Evolutionary conservation across 73 alveolate species (phyloP).

Genomic region (Blepharisma stoltei): DNA sequence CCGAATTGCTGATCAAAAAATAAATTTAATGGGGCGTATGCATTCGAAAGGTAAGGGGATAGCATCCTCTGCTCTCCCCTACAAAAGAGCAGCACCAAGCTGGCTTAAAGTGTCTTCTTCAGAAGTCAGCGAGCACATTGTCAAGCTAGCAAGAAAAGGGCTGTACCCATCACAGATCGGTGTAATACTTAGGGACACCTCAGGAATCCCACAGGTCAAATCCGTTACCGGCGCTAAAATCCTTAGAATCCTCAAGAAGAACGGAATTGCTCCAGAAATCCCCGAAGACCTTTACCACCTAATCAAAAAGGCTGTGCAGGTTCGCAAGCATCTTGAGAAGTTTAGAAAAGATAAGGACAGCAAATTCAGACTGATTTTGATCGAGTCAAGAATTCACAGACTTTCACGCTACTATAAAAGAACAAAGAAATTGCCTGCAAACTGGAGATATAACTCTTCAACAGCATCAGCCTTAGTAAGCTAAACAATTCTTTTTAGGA

Average conservation of each 20-base stretch:
- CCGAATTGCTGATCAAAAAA: too few relatives aligned
- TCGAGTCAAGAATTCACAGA: slow-evolving; percentile 97
- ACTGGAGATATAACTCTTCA: slow-evolving; percentile 76
- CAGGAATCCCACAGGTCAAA: slow-evolving; percentile 87
- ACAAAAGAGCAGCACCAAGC: slow-evolving; percentile 82
- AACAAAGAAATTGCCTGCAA: slow-evolving; percentile 89
- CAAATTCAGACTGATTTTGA: slow-evolving; percentile 93
- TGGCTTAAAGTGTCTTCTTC: slow-evolving; percentile 77
- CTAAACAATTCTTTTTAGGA: too few relatives aligned
- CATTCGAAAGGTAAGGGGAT: slow-evolving; percentile 86
- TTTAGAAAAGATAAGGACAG: slow-evolving; percentile 91
- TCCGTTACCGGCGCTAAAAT: slow-evolving; percentile 81
- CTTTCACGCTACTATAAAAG: slow-evolving; percentile 95
- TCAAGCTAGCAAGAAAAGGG: slow-evolving; percentile 90
- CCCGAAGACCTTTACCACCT: slow-evolving; percentile 98
- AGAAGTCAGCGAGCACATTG: slow-evolving; percentile 77
- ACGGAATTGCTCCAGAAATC: slow-evolving; percentile 91
- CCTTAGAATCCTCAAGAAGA: slow-evolving; percentile 79
- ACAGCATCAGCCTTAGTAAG: too few relatives aligned
- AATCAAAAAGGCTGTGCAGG: slow-evolving; percentile 96
- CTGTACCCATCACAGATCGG: slow-evolving; percentile 89
- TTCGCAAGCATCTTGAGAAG: slow-evolving; percentile 97
- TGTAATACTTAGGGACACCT: slow-evolving; percentile 82
- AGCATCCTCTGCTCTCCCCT: slow-evolving; percentile 81
- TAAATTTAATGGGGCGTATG: slow-evolving; percentile 83